Base-by-base conservation (phyloP, 2,329 filamentous ascomycete species). In the Sclerotinia minor region DNA sequence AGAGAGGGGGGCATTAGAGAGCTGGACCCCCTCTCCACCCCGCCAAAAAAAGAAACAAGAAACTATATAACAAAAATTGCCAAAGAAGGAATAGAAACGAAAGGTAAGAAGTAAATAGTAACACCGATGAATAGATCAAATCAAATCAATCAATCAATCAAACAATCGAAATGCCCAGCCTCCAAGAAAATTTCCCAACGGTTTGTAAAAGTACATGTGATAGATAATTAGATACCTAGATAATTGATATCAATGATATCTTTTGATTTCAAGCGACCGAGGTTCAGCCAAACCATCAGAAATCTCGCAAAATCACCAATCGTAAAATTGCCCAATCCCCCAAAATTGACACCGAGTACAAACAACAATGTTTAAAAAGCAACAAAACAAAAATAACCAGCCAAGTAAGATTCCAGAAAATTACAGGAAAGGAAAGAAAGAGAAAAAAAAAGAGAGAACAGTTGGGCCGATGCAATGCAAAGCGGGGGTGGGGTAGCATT, bases 141-240 rank as follows among this genome's bases (percentile, higher is more conserved):
- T 35, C 52, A 29, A 35, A 35, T 35, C 3, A 35, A 35, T 35
- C 32, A 29, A 38, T 38, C 38, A 38, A 38, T 13, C n/a, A 35
- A 11, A 17, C 24, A 11, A 50, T 61, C 29, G 13, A 35, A 45
- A 61, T 49, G 5, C 19, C 45, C 11, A 29, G 17, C 6, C 32
- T 21, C 29, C 58, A 24, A 26, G 13, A 50, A 49, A 38, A 61
- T 35, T 24, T 5, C n/a, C 45, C 59, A 61, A 61, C 45, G 7
- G 45, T 61, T 61, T 38, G 59, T 61, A 50, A 50, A 50, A 38
- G 58, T 61, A 61, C 45, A 61, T 61, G 59, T 61, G 59, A 50
- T 50, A 9, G 38, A 50, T 50, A n/a, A n/a, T n/a, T n/a, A n/a
- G n/a, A n/a, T n/a, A n/a, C n/a, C n/a, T n/a, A 9, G 13, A 41